phyloP scores from a whole-genome alignment of 768 basidiomycete genomes.

The Amanita subjunquillea region DNA sequence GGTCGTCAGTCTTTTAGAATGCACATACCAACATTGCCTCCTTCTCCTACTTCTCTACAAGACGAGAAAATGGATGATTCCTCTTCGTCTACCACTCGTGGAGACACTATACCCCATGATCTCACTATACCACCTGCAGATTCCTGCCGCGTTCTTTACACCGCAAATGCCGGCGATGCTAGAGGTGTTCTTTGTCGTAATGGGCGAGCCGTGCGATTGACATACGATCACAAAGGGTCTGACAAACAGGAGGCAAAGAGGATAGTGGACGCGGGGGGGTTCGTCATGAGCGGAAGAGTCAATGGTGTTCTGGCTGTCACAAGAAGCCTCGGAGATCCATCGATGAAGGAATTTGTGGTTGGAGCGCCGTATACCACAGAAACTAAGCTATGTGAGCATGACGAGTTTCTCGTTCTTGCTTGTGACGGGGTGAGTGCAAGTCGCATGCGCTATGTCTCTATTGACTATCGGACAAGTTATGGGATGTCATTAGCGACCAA shows the following conservation, averaged over 20 bases:
- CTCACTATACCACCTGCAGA: conserved; percentile 35
- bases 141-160: conserved; percentile 76
- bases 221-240: conserved; percentile 97
- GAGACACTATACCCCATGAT: conserved; percentile 21
- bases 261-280: conserved; percentile 95
- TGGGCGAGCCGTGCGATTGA: conserved; percentile 85
- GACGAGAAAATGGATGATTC: conserved; percentile 11
- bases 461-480: conserved; percentile 49
- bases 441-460: conserved; percentile 1
- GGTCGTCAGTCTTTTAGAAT: conserved; percentile 57
- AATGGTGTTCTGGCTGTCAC: conserved; percentile 98
- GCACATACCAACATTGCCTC: background rate
- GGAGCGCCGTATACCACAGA: conserved; percentile 99
- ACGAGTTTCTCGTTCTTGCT: conserved; percentile 91
- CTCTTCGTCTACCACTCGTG: conserved; percentile 10
- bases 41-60: background rate
- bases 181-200: conserved; percentile 86
- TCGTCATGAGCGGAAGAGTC: conserved; percentile 97
- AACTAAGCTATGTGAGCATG: conserved; percentile 80
- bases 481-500: conserved; percentile 94
- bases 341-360: conserved; percentile 99
- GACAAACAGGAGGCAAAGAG: conserved; percentile 97
- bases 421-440: conserved; percentile 82
- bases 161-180: conserved; percentile 96
- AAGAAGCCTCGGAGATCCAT: conserved; percentile 88